phyloP scores from a whole-genome alignment of 805 yeast genomes.

The Suhomyces vadensis region DNA sequence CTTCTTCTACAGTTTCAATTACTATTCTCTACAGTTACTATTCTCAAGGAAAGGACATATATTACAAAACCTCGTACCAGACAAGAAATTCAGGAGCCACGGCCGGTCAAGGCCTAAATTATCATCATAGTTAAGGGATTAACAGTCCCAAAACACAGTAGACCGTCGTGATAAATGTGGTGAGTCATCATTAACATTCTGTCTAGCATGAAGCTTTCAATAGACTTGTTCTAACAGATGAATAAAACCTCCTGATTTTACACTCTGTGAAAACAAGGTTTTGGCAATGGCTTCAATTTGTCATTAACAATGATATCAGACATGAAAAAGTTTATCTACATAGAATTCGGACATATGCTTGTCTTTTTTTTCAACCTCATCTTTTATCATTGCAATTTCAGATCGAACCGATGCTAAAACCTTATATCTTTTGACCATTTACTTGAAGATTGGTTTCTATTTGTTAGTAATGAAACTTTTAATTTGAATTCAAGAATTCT shows the following conservation, averaged over 20 bases:
- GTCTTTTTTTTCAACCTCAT: constrained; percentile 81
- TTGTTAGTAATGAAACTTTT: constrained; percentile 4
- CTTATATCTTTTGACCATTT: constrained; percentile 2
- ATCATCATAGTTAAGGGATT: constrained; percentile 47
- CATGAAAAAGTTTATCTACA: constrained; percentile 62
- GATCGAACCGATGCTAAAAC: constrained; percentile 15
- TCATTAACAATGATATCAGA: constrained; percentile 37
- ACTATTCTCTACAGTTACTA: too few relatives aligned
- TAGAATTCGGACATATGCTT: constrained; percentile 96
- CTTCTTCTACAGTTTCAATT: too few relatives aligned
- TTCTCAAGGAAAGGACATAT: too few relatives aligned
- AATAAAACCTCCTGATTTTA: constrained; percentile 13
- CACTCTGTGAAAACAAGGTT: constrained; percentile 18
- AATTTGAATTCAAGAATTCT: constrained; percentile 12
- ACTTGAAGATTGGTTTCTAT: background rate
- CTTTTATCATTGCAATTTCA: constrained; percentile 39
- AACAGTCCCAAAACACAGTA: constrained; percentile 49
- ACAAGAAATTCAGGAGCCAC: constrained; percentile 44
- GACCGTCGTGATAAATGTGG: constrained; percentile 55
- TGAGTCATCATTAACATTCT: constrained; percentile 43
- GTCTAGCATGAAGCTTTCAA: constrained; percentile 6
- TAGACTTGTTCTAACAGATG: constrained; percentile 9
- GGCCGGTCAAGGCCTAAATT: constrained; percentile 53
- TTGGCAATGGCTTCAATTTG: constrained; percentile 25
- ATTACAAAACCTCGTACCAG: background rate